Percentiles rank a stretch among this genome's conserved stretches.
Conservation (phyloP, 176 grass and related monocot genomes). For the Avena insularis region DNA sequence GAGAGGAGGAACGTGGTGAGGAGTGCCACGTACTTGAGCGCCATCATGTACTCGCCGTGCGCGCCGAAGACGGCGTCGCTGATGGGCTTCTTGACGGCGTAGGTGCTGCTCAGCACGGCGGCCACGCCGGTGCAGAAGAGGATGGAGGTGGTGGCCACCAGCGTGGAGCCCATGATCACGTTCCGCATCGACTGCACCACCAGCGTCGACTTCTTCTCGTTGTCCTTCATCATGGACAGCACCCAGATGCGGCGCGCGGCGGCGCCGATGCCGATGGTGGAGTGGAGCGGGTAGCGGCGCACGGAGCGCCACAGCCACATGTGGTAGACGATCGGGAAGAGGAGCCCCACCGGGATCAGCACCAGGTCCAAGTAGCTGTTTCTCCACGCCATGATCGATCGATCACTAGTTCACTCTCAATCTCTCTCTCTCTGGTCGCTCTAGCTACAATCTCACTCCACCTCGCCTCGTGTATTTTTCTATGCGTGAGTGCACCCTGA, state of each 20-base stretch:
- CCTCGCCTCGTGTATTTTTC: not conserved
- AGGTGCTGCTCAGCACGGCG: slow-evolving; percentile 85
- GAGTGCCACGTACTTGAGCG: slow-evolving; percentile 66
- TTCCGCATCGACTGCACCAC: slow-evolving; percentile 86
- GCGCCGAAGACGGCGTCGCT: slow-evolving; percentile 68
- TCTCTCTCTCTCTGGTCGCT: slow-evolving; percentile 11
- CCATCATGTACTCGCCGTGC: slow-evolving; percentile 61
- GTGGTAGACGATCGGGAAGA: slow-evolving; percentile 69
- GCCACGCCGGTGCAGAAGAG: slow-evolving; percentile 75
- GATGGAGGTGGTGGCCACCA: slow-evolving; percentile 73
- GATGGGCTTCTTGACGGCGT: slow-evolving; percentile 80
- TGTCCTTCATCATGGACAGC: slow-evolving; percentile 75
- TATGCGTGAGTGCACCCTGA: slow-evolving; percentile 11
- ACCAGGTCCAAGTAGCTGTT: slow-evolving; percentile 68
- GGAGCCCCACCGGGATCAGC: slow-evolving; percentile 66
- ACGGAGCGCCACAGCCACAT: slow-evolving; percentile 69
- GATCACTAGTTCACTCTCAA: not conserved
- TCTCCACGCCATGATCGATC: slow-evolving; percentile 59
- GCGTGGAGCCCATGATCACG: slow-evolving; percentile 79
- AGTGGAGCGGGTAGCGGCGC: slow-evolving; percentile 50
- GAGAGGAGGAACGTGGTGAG: slow-evolving; percentile 76
- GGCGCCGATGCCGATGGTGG: slow-evolving; percentile 76
- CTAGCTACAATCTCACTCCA: not conserved
- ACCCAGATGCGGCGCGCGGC: slow-evolving; percentile 76
- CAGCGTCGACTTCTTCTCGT: slow-evolving; percentile 69